These are phyloP conservation scores for Mycosarcoma maydis DNA, from an alignment of 1,284 basidiomycete genomes.

Conservation along the genomic window DNA sequence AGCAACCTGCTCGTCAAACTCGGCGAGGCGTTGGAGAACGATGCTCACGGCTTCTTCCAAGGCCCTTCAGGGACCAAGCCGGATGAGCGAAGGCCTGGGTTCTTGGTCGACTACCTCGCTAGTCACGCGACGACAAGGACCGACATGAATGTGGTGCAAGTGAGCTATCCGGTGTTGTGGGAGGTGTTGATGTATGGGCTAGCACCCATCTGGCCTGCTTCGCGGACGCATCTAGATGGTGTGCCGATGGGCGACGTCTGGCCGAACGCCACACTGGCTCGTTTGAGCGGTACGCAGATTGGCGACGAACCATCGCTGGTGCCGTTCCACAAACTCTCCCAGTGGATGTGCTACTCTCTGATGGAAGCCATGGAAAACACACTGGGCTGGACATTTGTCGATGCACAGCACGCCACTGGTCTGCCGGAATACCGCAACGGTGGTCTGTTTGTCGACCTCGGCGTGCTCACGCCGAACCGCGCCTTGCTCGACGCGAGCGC, in stretches of 20 bases:
- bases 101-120: constrained; percentile 73
- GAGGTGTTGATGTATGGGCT: constrained; percentile 82
- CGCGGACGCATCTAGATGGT: constrained; percentile 75
- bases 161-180: constrained; percentile 73
- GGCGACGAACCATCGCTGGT: constrained; percentile 71
- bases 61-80: constrained; percentile 16
- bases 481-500: constrained; percentile 70
- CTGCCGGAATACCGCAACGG: constrained; percentile 59
- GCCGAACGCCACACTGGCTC: constrained; percentile 69
- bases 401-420: constrained; percentile 77
- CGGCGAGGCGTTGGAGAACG: constrained; percentile 37
- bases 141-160: neutral
- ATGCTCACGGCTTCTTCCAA: constrained; percentile 43
- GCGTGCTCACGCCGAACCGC: constrained; percentile 62
- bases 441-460: constrained; percentile 86
- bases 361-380: constrained; percentile 55
- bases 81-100: constrained; percentile 16
- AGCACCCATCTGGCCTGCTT: constrained; percentile 83
- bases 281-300: neutral
- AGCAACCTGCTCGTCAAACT: constrained; percentile 72
- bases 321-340: constrained; percentile 91
- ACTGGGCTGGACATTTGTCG: constrained; percentile 81
- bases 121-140: constrained; percentile 58
- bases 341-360: constrained; percentile 73
- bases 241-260: constrained; percentile 87